Evolutionary conservation across 305 asterid genomes (phyloP), one percentile per base, ranked within the genome.

Genomic region (Ilex paraguariensis): DNA sequence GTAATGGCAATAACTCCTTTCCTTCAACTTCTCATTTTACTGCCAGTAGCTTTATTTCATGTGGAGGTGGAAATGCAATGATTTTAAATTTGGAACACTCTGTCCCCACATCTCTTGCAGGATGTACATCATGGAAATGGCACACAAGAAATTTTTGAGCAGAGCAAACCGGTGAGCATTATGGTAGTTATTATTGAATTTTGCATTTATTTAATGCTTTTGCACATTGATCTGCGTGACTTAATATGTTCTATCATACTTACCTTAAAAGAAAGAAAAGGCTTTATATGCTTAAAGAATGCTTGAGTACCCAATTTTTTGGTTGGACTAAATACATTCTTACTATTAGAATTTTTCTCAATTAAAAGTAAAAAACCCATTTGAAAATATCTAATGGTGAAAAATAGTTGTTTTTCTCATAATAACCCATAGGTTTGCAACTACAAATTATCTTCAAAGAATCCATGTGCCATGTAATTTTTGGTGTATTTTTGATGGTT

Each of bases 101-200:
- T 54, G 62, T 62, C 73, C 31, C 61, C 57, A 30, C 59, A 30
- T 65, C 44, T 67, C 67, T 71, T 57, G 64, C 84, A 93, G 99
- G 99, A 93, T 80, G 99, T 93, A 50, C 99, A 93, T 81, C 99
- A 93, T 56, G 99, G 99, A 65, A 93, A 93, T 72, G 99, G 99
- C 65, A 93, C 99, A 59, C 99, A 93, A 75, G 97, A 93, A 82
- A 87, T 93, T 75, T 93, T 90, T 75, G 91, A 93, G 71, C 80
- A 74, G 70, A 83, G 78, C 79, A 87, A 84, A 79, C 90, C 95
- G 73, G 97, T 93, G 62, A 66, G 98, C 64, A 44, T 30, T 70
- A 42, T n/a, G 44, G 57, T 54, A 55, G n/a, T 36, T 36, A 36
- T 36, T 5, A 36, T 36, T 36, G 61, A 45, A 54, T 68, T 61